Evolutionary conservation across 768 basidiomycete genomes (phyloP), one percentile per base, ranked within the genome.

Genomic region (Asterophora lycoperdoides): DNA sequence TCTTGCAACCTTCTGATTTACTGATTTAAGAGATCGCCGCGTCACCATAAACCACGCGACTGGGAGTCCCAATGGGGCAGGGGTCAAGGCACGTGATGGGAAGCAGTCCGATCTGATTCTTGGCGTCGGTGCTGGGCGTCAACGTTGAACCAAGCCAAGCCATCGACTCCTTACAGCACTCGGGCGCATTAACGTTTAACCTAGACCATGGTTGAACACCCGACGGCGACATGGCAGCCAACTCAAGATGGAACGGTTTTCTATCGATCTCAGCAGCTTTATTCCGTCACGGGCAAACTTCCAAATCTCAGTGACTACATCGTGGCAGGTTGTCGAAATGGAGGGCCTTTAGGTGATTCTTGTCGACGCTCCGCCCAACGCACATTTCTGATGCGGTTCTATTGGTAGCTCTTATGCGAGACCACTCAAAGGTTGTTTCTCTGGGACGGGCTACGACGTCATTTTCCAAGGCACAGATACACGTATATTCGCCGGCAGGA

Each of bases 231-330:
- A 66, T 98, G 95, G 95, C 85, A 94, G 65, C 80, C 93, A 36
- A 90, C 96, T 84, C 80, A 85, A 64, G 81, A 88, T 60, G 88
- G 87, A 19, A 83, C 74, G 58, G 88, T 86, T 28, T 98, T 96
- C 71, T 97, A 97, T 62, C 73, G 86, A 61, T 77, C 86, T 46
- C 83, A 93, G 56, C 86, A 87, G 53, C 73, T 93, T 18, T 98
- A 97, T 63, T 80, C 86, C 1, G 81, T 91, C 47, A 74, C 81
- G 10, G 92, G 86, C 57, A 87, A 86, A 59, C 70, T 91, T 5
- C 84, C 85, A 3, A 80, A 89, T 64, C 69, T 98, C 23, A 72
- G 75, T 15, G 90, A 95, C 65, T 90, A 86, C 63, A 70, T 89
- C 46, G 68, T 92, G 32, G 84, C 88, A 19, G 89, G 86, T 17